Evolutionary conservation across 352 stramenopile genomes (phyloP), one percentile per base, ranked within the genome.

Genomic region (Phytophthora sp.): DNA sequence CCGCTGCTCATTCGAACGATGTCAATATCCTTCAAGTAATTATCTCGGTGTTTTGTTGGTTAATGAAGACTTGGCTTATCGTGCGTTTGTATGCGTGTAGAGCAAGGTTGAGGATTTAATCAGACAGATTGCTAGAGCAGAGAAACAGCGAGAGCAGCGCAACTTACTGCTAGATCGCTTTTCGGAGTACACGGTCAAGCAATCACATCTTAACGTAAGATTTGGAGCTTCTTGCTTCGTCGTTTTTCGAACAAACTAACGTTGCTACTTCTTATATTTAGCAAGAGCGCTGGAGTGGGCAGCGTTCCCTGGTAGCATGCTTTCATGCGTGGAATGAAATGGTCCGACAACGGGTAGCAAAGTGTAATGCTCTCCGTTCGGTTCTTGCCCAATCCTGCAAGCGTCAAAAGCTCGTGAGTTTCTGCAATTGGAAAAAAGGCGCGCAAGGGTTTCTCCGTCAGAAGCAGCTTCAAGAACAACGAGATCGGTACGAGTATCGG

Each of bases 101-200:
- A 76, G 33, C 50, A 73, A 75, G 31, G 68, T 89, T 21, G 69
- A 82, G 20, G 77, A 82, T 41, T 55, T 89, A 20, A 69, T 82
- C 45, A 45, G 67, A 18, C 44, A 57, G 3, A 12, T 73, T 1
- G 52, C 44, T 29, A 23, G 8, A 11, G 33, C 52, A 11, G 56
- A 77, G 3, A 42, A 57, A 29, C 51, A 57, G 2, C 41, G 57
- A 24, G 29, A 54, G 3, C 41, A 63, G 12, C 24, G 64, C n/a
- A 41, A 35, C 13, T 31, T 49, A 5, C 11, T 77, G 5, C 26
- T 82, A n/a, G 75, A 82, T 52, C 70, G 75, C 7, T 73, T 75
- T 42, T 77, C 64, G 3, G 31, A 30, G 16, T 73, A 80, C 35
- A 66, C 63, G 9, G 61, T 42, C 30, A 72, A 70, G 45, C 63